phyloP scores from a whole-genome alignment of 768 basidiomycete genomes.

The Trametes meyenii region DNA sequence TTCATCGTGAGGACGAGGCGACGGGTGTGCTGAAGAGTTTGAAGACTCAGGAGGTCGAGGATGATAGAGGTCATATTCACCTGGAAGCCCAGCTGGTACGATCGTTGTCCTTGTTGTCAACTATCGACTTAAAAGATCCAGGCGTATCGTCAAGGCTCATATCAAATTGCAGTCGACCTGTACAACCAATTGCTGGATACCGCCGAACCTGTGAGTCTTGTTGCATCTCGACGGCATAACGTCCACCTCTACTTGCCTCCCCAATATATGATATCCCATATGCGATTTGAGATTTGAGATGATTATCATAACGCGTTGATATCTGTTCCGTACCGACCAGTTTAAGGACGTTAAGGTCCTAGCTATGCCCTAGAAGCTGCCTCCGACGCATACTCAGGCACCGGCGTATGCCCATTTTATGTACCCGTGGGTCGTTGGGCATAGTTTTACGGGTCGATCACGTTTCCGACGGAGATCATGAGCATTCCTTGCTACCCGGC shows the following conservation, averaged over 20 bases:
- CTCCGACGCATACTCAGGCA: too few species aligned
- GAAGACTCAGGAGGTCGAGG: slow-evolving; percentile 43
- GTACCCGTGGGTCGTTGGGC: too few species aligned
- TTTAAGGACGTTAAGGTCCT: too few species aligned
- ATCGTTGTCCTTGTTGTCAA: slow-evolving; percentile 25
- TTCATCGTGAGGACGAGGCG: slow-evolving; percentile 78
- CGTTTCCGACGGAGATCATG: neutral
- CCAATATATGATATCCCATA: too few species aligned
- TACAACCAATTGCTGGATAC: slow-evolving; percentile 83
- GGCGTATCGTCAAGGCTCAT: slow-evolving; percentile 80
- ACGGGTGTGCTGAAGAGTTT: slow-evolving; percentile 50
- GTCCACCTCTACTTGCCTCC: too few species aligned
- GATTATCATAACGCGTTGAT: too few species aligned
- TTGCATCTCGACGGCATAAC: neutral
- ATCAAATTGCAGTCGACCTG: slow-evolving; percentile 70
- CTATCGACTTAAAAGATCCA: slow-evolving; percentile 34
- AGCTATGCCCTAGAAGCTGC: too few species aligned
- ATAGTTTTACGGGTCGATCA: too few species aligned
- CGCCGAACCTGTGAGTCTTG: slow-evolving; percentile 70
- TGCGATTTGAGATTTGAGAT: too few species aligned
- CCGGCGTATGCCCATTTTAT: too few species aligned
- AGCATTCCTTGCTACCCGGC: neutral
- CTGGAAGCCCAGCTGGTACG: slow-evolving; percentile 88
- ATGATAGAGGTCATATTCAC: slow-evolving; percentile 68
- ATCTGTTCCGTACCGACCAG: too few species aligned